Percentiles rank a stretch among this genome's conserved stretches.
Evolutionary conservation across 768 basidiomycete genomes (phyloP).

Genomic region (Suillus sp.): DNA sequence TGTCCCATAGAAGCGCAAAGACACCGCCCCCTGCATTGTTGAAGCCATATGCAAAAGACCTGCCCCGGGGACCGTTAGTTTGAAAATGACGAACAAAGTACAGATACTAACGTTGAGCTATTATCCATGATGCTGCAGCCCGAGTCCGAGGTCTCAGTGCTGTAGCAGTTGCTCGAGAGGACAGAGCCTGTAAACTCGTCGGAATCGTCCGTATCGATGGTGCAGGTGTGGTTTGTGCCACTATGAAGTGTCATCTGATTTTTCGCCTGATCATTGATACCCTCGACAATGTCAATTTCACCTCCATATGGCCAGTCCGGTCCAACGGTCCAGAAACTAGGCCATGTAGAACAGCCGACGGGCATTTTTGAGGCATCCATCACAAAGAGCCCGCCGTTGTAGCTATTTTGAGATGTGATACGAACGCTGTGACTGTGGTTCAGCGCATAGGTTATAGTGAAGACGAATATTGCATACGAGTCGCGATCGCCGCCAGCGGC

Average conservation of each 20-base stretch:
- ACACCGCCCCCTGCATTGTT: constrained; percentile 49
- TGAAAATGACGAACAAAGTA: constrained; percentile 31
- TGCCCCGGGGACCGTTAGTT: constrained; percentile 23
- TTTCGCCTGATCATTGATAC: constrained; percentile 56
- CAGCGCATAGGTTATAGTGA: constrained; percentile 4
- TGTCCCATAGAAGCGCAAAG: constrained; percentile 59
- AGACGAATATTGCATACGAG: constrained; percentile 37
- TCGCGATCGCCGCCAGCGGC: constrained; percentile 54
- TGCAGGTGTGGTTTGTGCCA: constrained; percentile 42
- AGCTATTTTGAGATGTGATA: constrained; percentile 63
- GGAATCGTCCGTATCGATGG: constrained; percentile 20
- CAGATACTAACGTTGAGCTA: constrained; percentile 21
- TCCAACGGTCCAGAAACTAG: constrained; percentile 60
- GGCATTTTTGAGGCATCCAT: constrained; percentile 74
- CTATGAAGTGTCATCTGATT: constrained; percentile 75
- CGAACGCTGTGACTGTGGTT: constrained; percentile 50
- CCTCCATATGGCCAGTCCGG: constrained; percentile 54
- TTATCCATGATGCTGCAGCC: constrained; percentile 54
- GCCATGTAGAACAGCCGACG: constrained; percentile 65
- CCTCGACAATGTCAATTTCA: constrained; percentile 78
- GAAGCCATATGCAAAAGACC: constrained; percentile 44
- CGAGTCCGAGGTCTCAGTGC: constrained; percentile 40
- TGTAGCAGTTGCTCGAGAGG: constrained; percentile 41
- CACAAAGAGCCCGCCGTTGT: constrained; percentile 68
- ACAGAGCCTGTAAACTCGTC: constrained; percentile 22